A percentile compares a stretch with the other conserved stretches of the same genome.
Evolutionary conservation across 192 early-diverging fungal genomes (phyloP).

Genomic region (Coemansia sp.): DNA sequence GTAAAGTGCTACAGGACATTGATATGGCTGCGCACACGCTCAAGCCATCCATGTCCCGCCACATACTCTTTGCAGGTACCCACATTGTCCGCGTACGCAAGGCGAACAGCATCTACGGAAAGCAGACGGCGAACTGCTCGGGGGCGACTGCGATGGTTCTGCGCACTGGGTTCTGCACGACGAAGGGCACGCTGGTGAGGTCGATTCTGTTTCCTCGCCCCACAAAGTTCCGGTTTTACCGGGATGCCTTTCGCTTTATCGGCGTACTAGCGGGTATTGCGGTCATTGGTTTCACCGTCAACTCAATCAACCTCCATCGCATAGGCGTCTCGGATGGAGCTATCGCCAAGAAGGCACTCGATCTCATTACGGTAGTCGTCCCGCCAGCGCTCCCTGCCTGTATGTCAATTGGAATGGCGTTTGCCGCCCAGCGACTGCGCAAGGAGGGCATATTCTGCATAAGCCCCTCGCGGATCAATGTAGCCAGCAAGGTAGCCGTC

Average conservation of each 20-base stretch:
- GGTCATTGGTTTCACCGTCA: slow-evolving; percentile 74
- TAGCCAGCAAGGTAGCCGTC: slow-evolving; percentile 90
- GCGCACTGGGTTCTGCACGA: slow-evolving; percentile 90
- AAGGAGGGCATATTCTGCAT: slow-evolving; percentile 86
- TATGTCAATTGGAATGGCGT: slow-evolving; percentile 94
- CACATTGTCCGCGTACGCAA: slow-evolving; percentile 75
- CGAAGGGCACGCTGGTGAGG: slow-evolving; percentile 89
- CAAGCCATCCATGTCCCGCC: slow-evolving; percentile 64
- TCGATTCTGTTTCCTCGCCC: slow-evolving; percentile 96
- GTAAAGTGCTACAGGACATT: slow-evolving; percentile 11
- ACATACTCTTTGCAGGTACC: slow-evolving; percentile 91
- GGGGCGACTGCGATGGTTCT: slow-evolving; percentile 80
- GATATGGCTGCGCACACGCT: slow-evolving; percentile 39
- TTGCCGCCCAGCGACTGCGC: slow-evolving; percentile 83
- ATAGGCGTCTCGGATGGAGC: slow-evolving; percentile 66
- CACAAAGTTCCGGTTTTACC: slow-evolving; percentile 89
- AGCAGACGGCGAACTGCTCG: background rate
- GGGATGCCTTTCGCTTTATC: slow-evolving; percentile 92
- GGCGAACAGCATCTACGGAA: slow-evolving; percentile 15
- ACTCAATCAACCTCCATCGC: slow-evolving; percentile 79
- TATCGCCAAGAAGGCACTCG: slow-evolving; percentile 83
- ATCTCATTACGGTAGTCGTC: slow-evolving; percentile 93
- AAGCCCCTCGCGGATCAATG: slow-evolving; percentile 89
- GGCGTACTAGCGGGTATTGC: slow-evolving; percentile 83
- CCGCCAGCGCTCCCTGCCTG: slow-evolving; percentile 96